phyloP scores from a whole-genome alignment of 306 rosid species.

The Mimosa bimucronata region DNA sequence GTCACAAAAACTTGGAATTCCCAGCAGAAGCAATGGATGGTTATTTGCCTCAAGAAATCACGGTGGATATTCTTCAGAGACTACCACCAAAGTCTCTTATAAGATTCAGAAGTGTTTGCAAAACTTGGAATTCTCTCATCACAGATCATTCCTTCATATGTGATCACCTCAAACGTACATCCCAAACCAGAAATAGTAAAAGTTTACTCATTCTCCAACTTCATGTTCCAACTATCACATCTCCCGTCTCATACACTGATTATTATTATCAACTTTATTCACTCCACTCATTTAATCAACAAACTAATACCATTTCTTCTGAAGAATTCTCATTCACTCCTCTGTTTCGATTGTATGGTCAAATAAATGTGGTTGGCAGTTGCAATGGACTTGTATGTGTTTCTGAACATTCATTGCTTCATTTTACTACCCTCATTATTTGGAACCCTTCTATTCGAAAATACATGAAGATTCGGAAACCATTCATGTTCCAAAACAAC shows the following conservation, averaged over 20 bases:
- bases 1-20: no score
- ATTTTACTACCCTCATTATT: not conserved
- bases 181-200: not conserved
- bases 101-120: not conserved
- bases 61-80: not conserved
- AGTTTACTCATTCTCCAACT: not conserved
- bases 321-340: not conserved
- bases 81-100: not conserved
- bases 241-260: no score
- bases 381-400: conserved; percentile 21
- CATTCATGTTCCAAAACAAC: not conserved
- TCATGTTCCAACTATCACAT: no score
- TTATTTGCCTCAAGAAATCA: not conserved
- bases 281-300: not conserved
- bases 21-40: not conserved
- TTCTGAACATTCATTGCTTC: accelerated
- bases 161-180: not conserved
- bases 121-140: not conserved
- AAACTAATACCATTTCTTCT: not conserved
- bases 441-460: conserved; percentile 23
- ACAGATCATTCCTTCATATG: not conserved
- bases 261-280: not conserved
- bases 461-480: not conserved
- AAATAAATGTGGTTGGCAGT: not conserved
- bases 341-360: not conserved